Conservation (phyloP, 2,329 filamentous ascomycete species). For the Neoarthrinium moseri region DNA sequence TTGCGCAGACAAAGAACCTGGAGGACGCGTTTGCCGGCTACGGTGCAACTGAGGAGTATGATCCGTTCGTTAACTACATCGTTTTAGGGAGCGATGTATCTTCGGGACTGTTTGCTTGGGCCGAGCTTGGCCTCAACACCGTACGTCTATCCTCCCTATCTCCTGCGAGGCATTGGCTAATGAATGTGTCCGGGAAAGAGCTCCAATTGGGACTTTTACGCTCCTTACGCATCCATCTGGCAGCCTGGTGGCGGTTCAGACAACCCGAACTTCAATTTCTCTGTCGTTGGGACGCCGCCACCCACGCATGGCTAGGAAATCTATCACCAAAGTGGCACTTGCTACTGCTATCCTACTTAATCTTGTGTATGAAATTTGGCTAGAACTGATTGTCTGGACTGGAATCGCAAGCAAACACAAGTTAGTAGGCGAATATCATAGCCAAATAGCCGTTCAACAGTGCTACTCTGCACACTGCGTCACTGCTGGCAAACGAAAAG, state of each 20-base stretch:
- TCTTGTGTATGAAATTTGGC: no score
- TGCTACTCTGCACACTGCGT: no score
- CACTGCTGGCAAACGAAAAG: no score
- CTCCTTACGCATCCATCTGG: conserved; percentile 25
- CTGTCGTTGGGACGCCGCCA: conserved; percentile 20
- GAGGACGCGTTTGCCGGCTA: conserved; percentile 27
- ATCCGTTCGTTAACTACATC: conserved; percentile 52
- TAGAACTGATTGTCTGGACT: no score
- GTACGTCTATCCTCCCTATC: conserved; percentile 5
- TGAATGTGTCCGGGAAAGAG: conserved; percentile 1
- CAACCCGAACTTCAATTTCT: conserved; percentile 26
- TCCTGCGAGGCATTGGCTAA: no score
- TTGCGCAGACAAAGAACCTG: conserved; percentile 25
- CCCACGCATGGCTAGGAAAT: conserved; percentile 27
- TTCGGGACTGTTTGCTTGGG: conserved; percentile 27
- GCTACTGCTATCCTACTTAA: no score
- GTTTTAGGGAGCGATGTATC: conserved; percentile 18
- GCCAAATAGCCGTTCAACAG: no score
- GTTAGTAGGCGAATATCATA: no score
- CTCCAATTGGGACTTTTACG: conserved; percentile 26
- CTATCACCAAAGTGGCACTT: no score
- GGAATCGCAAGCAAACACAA: no score
- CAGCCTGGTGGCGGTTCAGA: conserved; percentile 26
- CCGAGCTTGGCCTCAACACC: conserved; percentile 27
- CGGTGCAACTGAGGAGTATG: conserved; percentile 29